Conservation (phyloP, 2,329 filamentous ascomycete genomes). For the Talaromyces atroroseus region DNA sequence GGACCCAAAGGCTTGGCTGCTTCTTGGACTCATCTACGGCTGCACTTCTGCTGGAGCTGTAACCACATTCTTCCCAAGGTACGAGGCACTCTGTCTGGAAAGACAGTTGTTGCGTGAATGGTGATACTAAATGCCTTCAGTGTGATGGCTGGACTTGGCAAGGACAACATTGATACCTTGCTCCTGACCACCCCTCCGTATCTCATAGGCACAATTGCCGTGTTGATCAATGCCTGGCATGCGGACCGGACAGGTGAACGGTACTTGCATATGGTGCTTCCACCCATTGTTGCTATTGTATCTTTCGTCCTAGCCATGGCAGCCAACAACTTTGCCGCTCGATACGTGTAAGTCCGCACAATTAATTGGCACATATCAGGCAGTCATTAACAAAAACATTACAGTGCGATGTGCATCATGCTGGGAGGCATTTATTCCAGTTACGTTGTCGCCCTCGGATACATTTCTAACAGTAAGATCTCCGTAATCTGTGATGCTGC, state of each 20-base stretch:
- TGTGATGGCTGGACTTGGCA: constrained; percentile 16
- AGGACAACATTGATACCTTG: constrained; percentile 51
- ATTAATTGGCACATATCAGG: background rate
- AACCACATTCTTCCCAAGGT: constrained; percentile 18
- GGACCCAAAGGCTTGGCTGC: constrained; percentile 16
- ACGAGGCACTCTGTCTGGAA: background rate
- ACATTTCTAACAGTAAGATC: constrained; percentile 60
- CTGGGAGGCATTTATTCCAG: constrained; percentile 58
- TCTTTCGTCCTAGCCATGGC: constrained; percentile 65
- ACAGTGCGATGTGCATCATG: constrained; percentile 63
- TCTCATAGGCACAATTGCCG: constrained; percentile 54
- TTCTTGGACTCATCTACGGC: constrained; percentile 16
- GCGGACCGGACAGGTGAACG: constrained; percentile 67
- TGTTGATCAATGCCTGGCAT: constrained; percentile 63
- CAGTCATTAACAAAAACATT: background rate
- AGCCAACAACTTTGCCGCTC: constrained; percentile 54
- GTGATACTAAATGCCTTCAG: constrained; percentile 2
- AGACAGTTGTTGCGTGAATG: background rate
- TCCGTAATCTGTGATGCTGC: background rate
- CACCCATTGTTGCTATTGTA: constrained; percentile 56
- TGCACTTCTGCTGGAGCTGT: constrained; percentile 16
- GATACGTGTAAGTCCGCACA: constrained; percentile 48
- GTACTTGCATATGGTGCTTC: constrained; percentile 61
- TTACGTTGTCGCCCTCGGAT: constrained; percentile 64
- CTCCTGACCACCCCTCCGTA: constrained; percentile 63